Base-by-base conservation (phyloP, 345 rosid genomes). In the Microcos paniculata region DNA sequence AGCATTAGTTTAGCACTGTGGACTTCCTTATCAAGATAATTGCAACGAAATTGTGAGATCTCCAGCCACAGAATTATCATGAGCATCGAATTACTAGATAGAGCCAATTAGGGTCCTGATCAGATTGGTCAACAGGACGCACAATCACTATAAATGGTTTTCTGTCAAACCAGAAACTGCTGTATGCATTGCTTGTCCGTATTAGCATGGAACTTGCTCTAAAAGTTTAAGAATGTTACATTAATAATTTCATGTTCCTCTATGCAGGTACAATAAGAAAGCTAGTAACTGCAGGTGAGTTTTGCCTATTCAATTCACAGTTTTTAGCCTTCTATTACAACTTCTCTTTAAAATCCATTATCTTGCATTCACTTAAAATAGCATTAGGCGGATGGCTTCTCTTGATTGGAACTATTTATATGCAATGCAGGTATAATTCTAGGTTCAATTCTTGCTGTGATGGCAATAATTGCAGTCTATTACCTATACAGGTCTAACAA, bases 361-460 rank as follows among this genome's bases (percentile, higher is more conserved):
- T 59, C 64, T 31, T 62, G 31, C 42, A 62, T 62, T 62, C 23
- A 15, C 0, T 30, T 4, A 40, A 31, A 62, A 62, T 18, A 57
- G 14, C 26, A 30, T 57, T 26, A 35, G 68, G 23, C 16, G 11
- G 16, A 13, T 43, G 31, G 38, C 33, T 14, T 13, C 13, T 14
- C 11, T 8, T 68, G 55, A 33, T 15, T 45, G 38, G 33, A 21
- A 13, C 2, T 2, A 11, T 42, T 10, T 43, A 63, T 63, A 26
- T 63, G 72, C 72, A 69, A 35, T 28, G 58, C 72, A 69, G 72
- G 55, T 19, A 15, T 48, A 69, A 0, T 49, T 8, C n/a, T 69
- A 24, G 40, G 73, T 26, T 49, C 43, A 0, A n/a, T n/a, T n/a
- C n/a, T n/a, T 30, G 33, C 26, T 6, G 43, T 51, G 12, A 16